Evolutionary conservation across 345 rosid species (phyloP), one percentile per base, ranked within the genome.

Genomic region (Boechera stricta): DNA sequence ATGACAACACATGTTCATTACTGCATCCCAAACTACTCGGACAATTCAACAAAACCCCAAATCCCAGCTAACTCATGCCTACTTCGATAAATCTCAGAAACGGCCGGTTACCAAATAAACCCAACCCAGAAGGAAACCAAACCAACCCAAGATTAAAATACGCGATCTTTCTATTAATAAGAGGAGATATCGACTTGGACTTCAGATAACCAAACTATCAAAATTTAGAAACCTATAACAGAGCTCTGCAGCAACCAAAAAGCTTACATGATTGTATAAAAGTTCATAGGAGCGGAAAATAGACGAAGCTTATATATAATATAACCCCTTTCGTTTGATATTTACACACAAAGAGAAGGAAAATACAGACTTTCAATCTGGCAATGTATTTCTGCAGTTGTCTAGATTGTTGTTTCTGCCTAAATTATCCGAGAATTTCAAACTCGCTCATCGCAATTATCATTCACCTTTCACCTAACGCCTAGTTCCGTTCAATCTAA

Each of bases 401-500:
- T 68, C 69, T 5, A 58, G 10, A 68, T 32, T 1, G 54, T 68
- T 56, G 56, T 49, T 29, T 52, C 29, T 59, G 47, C 26, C 45
- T 49, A 59, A 8, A 49, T 16, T 0, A 62, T 61, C 49, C 31
- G 48, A 52, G 5, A 21, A 62, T 33, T 66, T n/a, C n/a, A n/a
- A 57, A 56, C 26, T n/a, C 13, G 21, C 15, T 18, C 35, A 18
- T 39, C 15, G 28, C 26, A 21, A 51, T 10, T 16, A 59, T 59
- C 54, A 69, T 8, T 11, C 36, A 55, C 7, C 36, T 5, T 33
- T 42, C 65, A 63, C 45, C 72, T 77, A 76, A 8, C 67, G 77
- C 12, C 72, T 77, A 29, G 60, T 71, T 47, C 62, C 66, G 6
- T 65, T 51, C 47, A 57, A 18, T 38, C 62, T 48, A 77, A 45